These are phyloP conservation scores for Flaveria sonorensis DNA, from an alignment of 129 eudicot species.

Conservation along the genomic window DNA sequence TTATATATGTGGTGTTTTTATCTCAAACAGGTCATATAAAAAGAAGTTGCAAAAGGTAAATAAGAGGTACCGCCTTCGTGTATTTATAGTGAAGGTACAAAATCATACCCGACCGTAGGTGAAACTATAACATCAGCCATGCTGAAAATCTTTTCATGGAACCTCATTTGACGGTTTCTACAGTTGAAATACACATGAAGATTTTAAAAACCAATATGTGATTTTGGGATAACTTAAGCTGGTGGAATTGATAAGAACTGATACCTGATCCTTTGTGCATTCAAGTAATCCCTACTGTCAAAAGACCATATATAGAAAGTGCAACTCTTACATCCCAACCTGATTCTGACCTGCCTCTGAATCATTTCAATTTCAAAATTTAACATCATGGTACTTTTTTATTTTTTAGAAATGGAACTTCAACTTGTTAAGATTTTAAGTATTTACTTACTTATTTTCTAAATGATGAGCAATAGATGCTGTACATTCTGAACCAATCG, in stretches of 20 bases:
- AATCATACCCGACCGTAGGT: constrained; percentile 82
- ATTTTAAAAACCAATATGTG: not conserved
- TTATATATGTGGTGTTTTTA: too few relatives aligned
- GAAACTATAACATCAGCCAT: constrained; percentile 90
- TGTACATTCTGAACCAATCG: constrained; percentile 89
- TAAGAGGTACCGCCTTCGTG: too few relatives aligned
- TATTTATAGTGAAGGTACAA: not conserved
- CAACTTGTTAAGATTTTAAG: not conserved
- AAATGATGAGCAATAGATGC: constrained; percentile 63
- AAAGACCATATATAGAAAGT: constrained; percentile 81
- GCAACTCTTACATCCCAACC: constrained; percentile 92
- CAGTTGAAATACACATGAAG: not conserved
- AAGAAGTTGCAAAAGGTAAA: too few relatives aligned
- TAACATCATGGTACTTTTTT: constrained; percentile 11
- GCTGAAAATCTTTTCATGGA: constrained; percentile 71
- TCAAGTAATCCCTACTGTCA: constrained; percentile 74
- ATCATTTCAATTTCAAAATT: constrained; percentile 18
- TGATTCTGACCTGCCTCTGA: constrained; percentile 59
- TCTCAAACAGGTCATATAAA: too few relatives aligned
- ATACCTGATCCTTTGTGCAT: constrained; percentile 91
- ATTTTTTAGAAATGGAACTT: not conserved
- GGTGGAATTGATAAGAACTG: not conserved
- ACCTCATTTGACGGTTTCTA: constrained; percentile 78
- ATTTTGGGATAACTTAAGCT: not conserved
- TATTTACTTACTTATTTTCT: constrained; percentile 59